Base-by-base conservation (phyloP, 2,329 filamentous ascomycete genomes). In the Nannizziopsis barbatae region DNA sequence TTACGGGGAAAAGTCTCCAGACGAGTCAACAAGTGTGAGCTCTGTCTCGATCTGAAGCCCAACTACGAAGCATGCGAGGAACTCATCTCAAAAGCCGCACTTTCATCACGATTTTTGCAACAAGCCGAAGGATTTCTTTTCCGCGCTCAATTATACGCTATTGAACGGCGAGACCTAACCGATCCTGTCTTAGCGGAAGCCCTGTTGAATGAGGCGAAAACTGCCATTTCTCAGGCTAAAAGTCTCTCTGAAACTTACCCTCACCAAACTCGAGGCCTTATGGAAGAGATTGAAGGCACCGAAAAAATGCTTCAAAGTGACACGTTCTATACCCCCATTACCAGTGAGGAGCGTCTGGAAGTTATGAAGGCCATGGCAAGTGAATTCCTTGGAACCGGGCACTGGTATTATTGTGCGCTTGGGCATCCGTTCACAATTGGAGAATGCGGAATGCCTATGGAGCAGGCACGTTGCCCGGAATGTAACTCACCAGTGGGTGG, bases 401-500 rank as follows among this genome's bases (percentile, higher is more conserved):
- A 71, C 51, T 71, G 67, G 56, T 74, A 68, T 48, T 62, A 65
- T 47, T 68, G 66, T 50, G 50, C 36, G n/a, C 66, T 67, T 40
- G 58, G 61, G 0, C 65, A 68, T 55, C 65, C 63, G 2, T 81
- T 84, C 53, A 77, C 79, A 0, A 71, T 84, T 30, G 80, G 79
- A 0, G 77, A 84, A 51, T 83, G 80, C 56, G 80, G 80, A 1
- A 76, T 78, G 71, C 76, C 81, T 0, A 81, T 83, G 77, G 52
- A 85, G 59, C 47, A 57, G 14, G 73, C 80, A 1, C 61, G 61
- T 1, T 86, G 83, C 54, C 80, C 81, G 0, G 74, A 84, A 53
- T 86, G 82, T 53, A 73, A 70, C 1, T 69, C 70, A 1, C 52
- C 61, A 0, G 71, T 85, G 27, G 81, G 80, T 1, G 81, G 81